Conservation (phyloP, 805 yeast species). For the Suhomyces sp. region DNA sequence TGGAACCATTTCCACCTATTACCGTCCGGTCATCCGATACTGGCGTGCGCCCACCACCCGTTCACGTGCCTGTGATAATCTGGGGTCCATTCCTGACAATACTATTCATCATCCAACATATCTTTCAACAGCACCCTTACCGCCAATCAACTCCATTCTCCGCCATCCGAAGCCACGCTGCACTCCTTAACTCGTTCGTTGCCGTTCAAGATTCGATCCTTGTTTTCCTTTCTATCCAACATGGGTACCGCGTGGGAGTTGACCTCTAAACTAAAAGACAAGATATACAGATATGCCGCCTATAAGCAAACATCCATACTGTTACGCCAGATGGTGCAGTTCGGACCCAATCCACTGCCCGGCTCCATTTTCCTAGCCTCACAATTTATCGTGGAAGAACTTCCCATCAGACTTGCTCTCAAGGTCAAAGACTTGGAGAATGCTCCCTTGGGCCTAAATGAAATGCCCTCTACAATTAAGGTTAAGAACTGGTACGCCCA, state of each 20-base stretch:
- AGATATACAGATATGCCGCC: slow-evolving; percentile 63
- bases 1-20: too few species aligned
- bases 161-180: neutral
- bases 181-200: neutral
- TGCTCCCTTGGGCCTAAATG: slow-evolving; percentile 70
- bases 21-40: neutral
- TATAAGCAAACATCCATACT: slow-evolving; percentile 83
- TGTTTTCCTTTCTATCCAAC: slow-evolving; percentile 2
- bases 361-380: slow-evolving; percentile 82
- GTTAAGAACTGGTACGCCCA: slow-evolving; percentile 91
- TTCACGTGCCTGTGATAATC: neutral
- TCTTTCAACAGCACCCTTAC: too few species aligned
- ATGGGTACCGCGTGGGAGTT: slow-evolving; percentile 52
- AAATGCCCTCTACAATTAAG: slow-evolving; percentile 71
- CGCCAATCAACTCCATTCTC: neutral
- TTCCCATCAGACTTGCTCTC: slow-evolving; percentile 83
- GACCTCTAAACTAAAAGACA: slow-evolving; percentile 49
- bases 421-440: slow-evolving; percentile 81
- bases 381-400: slow-evolving; percentile 79
- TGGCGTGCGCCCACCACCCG: neutral
- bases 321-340: slow-evolving; percentile 85
- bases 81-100: neutral
- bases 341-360: slow-evolving; percentile 76
- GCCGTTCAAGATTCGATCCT: neutral
- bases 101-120: too few species aligned